Conservation (phyloP, 2,329 filamentous ascomycete species). For the Parasarocladium wereldwijsianum region DNA sequence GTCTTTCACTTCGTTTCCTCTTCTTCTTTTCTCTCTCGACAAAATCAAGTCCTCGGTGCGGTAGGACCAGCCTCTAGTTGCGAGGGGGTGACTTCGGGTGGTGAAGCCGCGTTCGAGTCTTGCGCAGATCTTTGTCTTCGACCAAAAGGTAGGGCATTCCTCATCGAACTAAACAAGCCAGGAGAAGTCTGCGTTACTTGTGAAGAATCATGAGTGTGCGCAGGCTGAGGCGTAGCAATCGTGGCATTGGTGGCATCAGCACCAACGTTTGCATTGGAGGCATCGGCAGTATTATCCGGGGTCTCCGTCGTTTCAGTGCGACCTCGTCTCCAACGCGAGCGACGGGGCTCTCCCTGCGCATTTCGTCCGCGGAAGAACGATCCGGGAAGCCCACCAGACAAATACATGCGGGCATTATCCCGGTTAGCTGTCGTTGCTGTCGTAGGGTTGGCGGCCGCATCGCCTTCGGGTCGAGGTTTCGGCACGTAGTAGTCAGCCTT, state of each 20-base stretch:
- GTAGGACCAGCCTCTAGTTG: conserved; percentile 30
- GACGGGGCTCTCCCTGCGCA: conserved; percentile 9
- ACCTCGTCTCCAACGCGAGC: conserved; percentile 1
- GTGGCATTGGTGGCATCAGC: conserved; percentile 1
- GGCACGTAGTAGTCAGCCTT: conserved; percentile 96
- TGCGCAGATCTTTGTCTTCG: conserved; percentile 3
- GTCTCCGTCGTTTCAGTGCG: background rate
- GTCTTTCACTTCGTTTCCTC: background rate
- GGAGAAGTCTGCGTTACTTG: conserved; percentile 6
- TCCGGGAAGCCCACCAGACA: conserved; percentile 21
- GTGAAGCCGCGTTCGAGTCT: conserved; percentile 5
- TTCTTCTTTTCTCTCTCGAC: background rate
- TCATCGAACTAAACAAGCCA: conserved; percentile 19
- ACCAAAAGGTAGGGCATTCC: conserved; percentile 18
- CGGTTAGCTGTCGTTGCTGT: conserved; percentile 17
- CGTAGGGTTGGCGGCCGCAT: conserved; percentile 4
- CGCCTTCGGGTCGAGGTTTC: conserved; percentile 54
- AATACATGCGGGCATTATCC: conserved; percentile 29
- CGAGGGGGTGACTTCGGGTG: conserved; percentile 23
- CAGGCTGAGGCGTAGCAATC: conserved; percentile 1
- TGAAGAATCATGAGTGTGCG: conserved; percentile 3
- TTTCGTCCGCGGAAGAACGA: conserved; percentile 24
- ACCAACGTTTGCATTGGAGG: background rate
- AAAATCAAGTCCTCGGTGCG: background rate
- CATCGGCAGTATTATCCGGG: background rate